A percentile compares a stretch with the other conserved stretches of the same genome.
These are phyloP conservation scores for Pisolithus albus DNA, from an alignment of 768 basidiomycete genomes.

Conservation along the genomic window DNA sequence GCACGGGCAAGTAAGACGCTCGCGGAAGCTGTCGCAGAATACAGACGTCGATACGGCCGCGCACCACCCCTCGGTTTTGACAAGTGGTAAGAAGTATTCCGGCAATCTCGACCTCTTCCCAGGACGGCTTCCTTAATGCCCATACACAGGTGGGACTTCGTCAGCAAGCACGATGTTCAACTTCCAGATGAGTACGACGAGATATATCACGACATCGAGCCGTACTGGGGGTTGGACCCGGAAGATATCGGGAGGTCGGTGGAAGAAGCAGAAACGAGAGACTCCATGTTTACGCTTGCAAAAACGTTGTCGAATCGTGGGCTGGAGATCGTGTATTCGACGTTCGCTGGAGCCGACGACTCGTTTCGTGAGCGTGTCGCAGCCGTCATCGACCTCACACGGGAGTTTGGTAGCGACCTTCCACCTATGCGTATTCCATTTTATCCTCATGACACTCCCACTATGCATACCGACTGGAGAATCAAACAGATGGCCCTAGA, in stretches of 20 bases:
- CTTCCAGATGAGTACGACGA: constrained; percentile 44
- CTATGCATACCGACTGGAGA: constrained; percentile 19
- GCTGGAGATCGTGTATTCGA: constrained; percentile 13
- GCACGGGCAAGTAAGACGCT: constrained; percentile 32
- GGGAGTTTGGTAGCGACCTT: constrained; percentile 21
- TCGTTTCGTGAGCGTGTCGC: constrained; percentile 3
- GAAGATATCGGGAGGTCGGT: constrained; percentile 13
- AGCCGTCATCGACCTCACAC: constrained; percentile 17
- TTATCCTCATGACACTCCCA: constrained; percentile 25
- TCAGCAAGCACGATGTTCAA: constrained; percentile 31
- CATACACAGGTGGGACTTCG: constrained; percentile 37
- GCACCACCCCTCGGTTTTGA: constrained; percentile 37
- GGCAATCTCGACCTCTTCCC: not conserved
- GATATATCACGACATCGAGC: constrained; percentile 32
- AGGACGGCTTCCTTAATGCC: not conserved
- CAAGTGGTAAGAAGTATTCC: constrained; percentile 28
- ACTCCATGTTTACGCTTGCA: constrained; percentile 15
- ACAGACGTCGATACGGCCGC: constrained; percentile 28
- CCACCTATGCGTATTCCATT: constrained; percentile 28
- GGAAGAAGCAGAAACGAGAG: constrained; percentile 12
- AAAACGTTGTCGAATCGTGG: constrained; percentile 11
- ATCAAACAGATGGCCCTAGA: constrained; percentile 15
- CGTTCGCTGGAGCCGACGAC: constrained; percentile 1
- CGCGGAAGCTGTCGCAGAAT: constrained; percentile 33
- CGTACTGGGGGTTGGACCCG: constrained; percentile 32